Conservation (phyloP, 2,329 filamentous ascomycete species). For the Alternaria gaisen region DNA sequence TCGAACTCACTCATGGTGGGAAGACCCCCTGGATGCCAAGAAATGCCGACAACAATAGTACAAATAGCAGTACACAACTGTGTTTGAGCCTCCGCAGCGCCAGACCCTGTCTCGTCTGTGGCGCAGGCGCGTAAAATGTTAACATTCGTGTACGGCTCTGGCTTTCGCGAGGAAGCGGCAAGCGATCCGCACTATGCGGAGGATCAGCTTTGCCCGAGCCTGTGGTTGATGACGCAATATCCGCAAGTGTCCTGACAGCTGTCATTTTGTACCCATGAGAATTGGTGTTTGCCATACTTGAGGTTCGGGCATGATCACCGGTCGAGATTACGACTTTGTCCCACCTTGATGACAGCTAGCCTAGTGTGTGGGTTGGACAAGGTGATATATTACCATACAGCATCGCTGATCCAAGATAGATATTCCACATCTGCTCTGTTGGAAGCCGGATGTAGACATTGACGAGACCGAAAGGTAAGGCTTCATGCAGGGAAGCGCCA, state of each 20-base stretch:
- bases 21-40: background rate
- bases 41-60: slow-evolving; percentile 2
- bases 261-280: slow-evolving; percentile 16
- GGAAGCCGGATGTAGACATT: slow-evolving; percentile 18
- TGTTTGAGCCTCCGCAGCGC: slow-evolving; percentile 22
- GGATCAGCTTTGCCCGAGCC: slow-evolving; percentile 35
- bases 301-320: slow-evolving; percentile 7
- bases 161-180: slow-evolving; percentile 46
- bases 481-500: slow-evolving; percentile 34
- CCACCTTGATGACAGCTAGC: background rate
- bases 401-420: background rate
- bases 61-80: slow-evolving; percentile 10
- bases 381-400: slow-evolving; percentile 3
- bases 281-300: slow-evolving; percentile 9
- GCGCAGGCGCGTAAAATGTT: slow-evolving; percentile 28
- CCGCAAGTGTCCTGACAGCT: slow-evolving; percentile 19
- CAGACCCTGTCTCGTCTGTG: slow-evolving; percentile 25
- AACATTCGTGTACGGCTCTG: slow-evolving; percentile 30
- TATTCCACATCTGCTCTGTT: slow-evolving; percentile 7
- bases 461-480: slow-evolving; percentile 11
- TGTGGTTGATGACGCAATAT: slow-evolving; percentile 41
- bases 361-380: background rate
- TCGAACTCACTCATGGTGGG: background rate
- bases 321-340: background rate
- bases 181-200: slow-evolving; percentile 42